Conservation (phyloP, 192 early-diverging fungal species). For the Backusella mclennaniae region DNA sequence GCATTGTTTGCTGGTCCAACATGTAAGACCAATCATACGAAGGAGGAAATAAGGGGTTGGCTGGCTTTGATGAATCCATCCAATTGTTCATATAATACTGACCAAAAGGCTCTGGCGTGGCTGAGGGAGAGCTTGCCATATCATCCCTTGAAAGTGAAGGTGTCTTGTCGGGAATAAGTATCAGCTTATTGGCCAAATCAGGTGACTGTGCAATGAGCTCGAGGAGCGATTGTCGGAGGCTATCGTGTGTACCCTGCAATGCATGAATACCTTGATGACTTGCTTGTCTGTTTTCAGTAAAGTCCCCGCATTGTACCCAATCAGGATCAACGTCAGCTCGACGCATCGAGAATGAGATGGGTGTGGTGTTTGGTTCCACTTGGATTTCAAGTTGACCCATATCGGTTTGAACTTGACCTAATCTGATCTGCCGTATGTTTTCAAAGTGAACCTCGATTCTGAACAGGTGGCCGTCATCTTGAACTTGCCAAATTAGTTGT, state of each 20-base stretch:
- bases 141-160: slow-evolving; percentile 10
- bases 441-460: slow-evolving; percentile 16
- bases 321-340: neutral
- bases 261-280: slow-evolving; percentile 41
- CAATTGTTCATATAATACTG: slow-evolving; percentile 7
- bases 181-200: slow-evolving; percentile 13
- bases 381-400: slow-evolving; percentile 27
- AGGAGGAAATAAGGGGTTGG: neutral
- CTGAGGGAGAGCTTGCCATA: slow-evolving; percentile 17
- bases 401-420: neutral
- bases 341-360: slow-evolving; percentile 19
- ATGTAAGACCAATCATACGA: slow-evolving; percentile 11
- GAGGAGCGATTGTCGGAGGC: slow-evolving; percentile 6
- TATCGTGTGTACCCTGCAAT: slow-evolving; percentile 38
- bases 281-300: slow-evolving; percentile 64
- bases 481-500: slow-evolving; percentile 24
- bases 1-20: slow-evolving; percentile 6
- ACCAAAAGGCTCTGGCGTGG: slow-evolving; percentile 21
- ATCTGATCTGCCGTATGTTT: slow-evolving; percentile 11
- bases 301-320: slow-evolving; percentile 63
- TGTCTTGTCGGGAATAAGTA: neutral
- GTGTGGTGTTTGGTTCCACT: neutral
- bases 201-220: slow-evolving; percentile 17
- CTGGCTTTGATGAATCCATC: neutral
- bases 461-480: slow-evolving; percentile 20